A percentile compares a stretch with the other conserved stretches of the same genome.
Evolutionary conservation across 768 basidiomycete genomes (phyloP).

Genomic region (Tephrocybe rancida): DNA sequence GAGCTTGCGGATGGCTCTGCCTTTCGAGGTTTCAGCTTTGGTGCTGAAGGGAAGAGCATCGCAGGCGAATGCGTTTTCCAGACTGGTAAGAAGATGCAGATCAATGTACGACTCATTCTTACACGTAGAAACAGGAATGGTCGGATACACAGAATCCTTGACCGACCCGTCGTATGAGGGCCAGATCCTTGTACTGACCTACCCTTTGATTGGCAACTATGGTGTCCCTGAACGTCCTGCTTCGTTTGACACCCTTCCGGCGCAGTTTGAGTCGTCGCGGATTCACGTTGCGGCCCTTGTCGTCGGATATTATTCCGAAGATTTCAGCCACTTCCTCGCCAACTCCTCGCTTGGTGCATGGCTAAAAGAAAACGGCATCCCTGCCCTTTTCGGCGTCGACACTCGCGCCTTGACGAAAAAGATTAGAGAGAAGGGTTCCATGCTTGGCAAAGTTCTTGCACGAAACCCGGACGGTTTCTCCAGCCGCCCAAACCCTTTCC

Average conservation of each 20-base stretch:
- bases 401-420: constrained; percentile 96
- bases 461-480: constrained; percentile 50
- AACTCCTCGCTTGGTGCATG: constrained; percentile 84
- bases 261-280: constrained; percentile 90
- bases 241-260: constrained; percentile 57
- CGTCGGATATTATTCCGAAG: constrained; percentile 91
- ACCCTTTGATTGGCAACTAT: constrained; percentile 96
- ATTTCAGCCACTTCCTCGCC: constrained; percentile 95
- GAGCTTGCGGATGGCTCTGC: constrained; percentile 91
- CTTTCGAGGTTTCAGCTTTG: constrained; percentile 90
- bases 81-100: constrained; percentile 68
- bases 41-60: constrained; percentile 87
- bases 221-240: constrained; percentile 81
- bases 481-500: constrained; percentile 36
- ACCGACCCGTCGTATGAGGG: constrained; percentile 99
- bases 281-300: constrained; percentile 93
- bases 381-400: constrained; percentile 95
- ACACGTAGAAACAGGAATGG: constrained; percentile 74
- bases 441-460: constrained; percentile 85
- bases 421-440: constrained; percentile 91
- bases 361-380: constrained; percentile 94
- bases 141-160: constrained; percentile 96
- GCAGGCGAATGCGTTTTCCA: constrained; percentile 99
- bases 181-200: constrained; percentile 96
- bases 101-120: constrained; percentile 7